Evolutionary conservation across 345 rosid species (phyloP).

Genomic region (Noccaea bulbosa): DNA sequence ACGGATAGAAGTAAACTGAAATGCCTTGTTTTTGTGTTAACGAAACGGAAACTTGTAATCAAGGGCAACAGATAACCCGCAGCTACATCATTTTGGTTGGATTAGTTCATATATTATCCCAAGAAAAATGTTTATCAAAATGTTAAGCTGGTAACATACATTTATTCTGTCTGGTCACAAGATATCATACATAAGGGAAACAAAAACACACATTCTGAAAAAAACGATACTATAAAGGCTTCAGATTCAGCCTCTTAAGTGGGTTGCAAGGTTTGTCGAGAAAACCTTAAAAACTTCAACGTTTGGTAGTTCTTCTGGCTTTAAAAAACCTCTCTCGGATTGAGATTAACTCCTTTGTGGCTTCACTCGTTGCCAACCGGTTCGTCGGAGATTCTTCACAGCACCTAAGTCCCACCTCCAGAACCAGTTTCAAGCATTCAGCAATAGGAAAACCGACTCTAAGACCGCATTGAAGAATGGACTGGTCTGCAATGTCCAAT

Average conservation of each 20-base stretch:
- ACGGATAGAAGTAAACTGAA: too few relatives aligned
- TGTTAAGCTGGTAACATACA: conserved; percentile 19
- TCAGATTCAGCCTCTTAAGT: neutral
- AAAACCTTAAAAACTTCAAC: neutral
- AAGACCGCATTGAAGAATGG: neutral
- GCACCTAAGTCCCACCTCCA: conserved; percentile 39
- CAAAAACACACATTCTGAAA: neutral
- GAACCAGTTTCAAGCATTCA: conserved; percentile 5
- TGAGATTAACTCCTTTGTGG: neutral
- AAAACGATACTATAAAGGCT: neutral
- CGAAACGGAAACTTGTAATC: too few relatives aligned
- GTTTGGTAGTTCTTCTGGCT: neutral
- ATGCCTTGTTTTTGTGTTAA: too few relatives aligned
- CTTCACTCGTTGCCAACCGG: conserved; percentile 35
- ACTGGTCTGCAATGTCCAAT: conserved; percentile 24
- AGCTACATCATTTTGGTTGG: too few relatives aligned
- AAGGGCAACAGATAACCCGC: too few relatives aligned
- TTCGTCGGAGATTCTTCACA: conserved; percentile 27
- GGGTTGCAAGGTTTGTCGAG: neutral
- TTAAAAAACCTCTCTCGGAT: conserved; percentile 26
- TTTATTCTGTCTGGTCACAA: conserved; percentile 18
- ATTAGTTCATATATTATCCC: neutral
- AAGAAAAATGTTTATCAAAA: neutral
- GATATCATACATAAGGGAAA: neutral
- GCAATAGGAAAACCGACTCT: neutral